phyloP scores from a whole-genome alignment of 108 stramenopile species.

The Cylindrotheca fusiformis region DNA sequence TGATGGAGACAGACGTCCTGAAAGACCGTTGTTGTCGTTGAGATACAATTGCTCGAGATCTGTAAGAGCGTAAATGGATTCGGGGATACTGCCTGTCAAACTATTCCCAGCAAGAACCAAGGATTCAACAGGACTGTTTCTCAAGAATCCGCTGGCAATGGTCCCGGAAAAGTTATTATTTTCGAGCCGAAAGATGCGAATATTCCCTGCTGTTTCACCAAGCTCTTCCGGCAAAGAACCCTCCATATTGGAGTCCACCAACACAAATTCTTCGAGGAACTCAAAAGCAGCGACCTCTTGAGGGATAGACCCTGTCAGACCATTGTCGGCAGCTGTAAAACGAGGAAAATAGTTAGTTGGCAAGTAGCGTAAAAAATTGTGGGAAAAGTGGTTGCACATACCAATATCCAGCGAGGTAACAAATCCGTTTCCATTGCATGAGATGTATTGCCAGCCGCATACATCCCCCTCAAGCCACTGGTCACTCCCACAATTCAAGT shows the following conservation, averaged over 20 bases:
- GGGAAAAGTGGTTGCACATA: constrained; percentile 38
- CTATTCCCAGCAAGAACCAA: constrained; percentile 39
- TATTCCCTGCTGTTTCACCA: background rate
- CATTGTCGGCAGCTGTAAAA: constrained; percentile 10
- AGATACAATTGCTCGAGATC: constrained; percentile 30
- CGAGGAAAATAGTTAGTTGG: constrained; percentile 3
- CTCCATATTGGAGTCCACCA: background rate
- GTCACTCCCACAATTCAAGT: constrained; percentile 14
- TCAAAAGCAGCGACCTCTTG: constrained; percentile 4
- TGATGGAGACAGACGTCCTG: constrained; percentile 38
- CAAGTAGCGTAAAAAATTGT: constrained; percentile 15
- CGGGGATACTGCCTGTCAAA: constrained; percentile 35
- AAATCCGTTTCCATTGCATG: constrained; percentile 21
- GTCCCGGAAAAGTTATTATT: constrained; percentile 5
- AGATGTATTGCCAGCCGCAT: constrained; percentile 22
- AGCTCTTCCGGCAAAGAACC: constrained; percentile 15
- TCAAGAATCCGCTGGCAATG: background rate
- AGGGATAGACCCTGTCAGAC: constrained; percentile 40
- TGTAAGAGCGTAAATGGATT: constrained; percentile 26
- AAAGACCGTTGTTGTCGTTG: constrained; percentile 34
- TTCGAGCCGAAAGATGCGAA: constrained; percentile 2
- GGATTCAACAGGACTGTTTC: constrained; percentile 15
- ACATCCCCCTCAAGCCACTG: constrained; percentile 25
- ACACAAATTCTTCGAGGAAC: constrained; percentile 2
- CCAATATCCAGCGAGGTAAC: constrained; percentile 19